Evolutionary conservation across 2,329 filamentous ascomycete species (phyloP), one percentile per base, ranked within the genome.

Genomic region (Pezicula radicicola): DNA sequence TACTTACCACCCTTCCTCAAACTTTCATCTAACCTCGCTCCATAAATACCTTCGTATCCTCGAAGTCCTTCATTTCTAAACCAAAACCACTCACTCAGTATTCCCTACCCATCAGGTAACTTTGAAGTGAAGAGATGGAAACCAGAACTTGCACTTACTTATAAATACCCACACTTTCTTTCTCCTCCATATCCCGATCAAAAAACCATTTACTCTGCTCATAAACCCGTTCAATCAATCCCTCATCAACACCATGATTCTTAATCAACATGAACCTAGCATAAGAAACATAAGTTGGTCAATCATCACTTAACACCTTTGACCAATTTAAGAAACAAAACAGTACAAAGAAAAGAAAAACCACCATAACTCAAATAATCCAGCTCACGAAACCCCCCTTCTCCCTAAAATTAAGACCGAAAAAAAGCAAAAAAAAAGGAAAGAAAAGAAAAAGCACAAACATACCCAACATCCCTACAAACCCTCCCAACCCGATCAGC

Each of bases 41-140:
- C 39, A 47, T 56, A 52, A 37, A 51, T 33, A 13, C 48, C 43
- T 19, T 54, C 52, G 48, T 56, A 56, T 21, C 55, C 55, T 45
- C 55, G 41, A 12, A 56, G 46, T 3, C 42, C 51, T 4, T 35
- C 37, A 42, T 42, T 42, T 9, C 28, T 30, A 30, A 5, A 30
- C 28, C 28, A 30, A 8, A 8, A 30, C 28, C 4, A 3, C 7
- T n/a, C n/a, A n/a, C n/a, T n/a, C n/a, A n/a, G n/a, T n/a, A n/a
- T n/a, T n/a, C n/a, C n/a, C n/a, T n/a, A n/a, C n/a, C n/a, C n/a
- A n/a, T n/a, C n/a, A n/a, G n/a, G n/a, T n/a, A n/a, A n/a, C n/a
- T n/a, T n/a, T n/a, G n/a, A n/a, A n/a, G n/a, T n/a, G n/a, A n/a
- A n/a, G n/a, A n/a, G n/a, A n/a, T n/a, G n/a, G n/a, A n/a, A n/a